Evolutionary conservation across 306 rosid genomes (phyloP).

Genomic region (Nissolia schottii): DNA sequence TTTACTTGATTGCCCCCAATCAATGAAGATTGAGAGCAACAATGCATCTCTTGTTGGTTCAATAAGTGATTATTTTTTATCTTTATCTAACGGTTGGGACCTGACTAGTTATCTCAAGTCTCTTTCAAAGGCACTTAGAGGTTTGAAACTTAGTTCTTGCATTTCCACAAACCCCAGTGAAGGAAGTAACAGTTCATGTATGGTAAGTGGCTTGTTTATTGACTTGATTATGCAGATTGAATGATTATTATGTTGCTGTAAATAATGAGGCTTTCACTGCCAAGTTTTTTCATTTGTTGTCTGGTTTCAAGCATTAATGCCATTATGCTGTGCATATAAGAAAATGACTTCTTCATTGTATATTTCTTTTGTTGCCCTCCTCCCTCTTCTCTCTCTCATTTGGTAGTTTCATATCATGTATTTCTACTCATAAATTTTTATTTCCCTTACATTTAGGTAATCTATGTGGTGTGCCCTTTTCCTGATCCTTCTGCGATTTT

Average conservation of each 20-base stretch:
- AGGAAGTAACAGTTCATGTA: conserved; percentile 76
- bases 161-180: conserved; percentile 67
- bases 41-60: conserved; percentile 95
- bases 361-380: not conserved
- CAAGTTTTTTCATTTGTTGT: not conserved
- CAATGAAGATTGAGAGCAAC: conserved; percentile 92
- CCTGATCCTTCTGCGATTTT: conserved; percentile 94
- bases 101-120: conserved; percentile 92
- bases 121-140: conserved; percentile 89
- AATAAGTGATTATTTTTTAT: conserved; percentile 87
- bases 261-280: not conserved
- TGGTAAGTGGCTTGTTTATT: conserved; percentile 55
- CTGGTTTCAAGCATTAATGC: not conserved
- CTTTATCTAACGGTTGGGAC: conserved; percentile 97
- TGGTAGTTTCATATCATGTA: not conserved
- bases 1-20: conserved; percentile 95
- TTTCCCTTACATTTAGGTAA: conserved; percentile 53
- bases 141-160: conserved; percentile 75
- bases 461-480: conserved; percentile 96
- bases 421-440: conserved; percentile 2
- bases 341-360: not conserved
- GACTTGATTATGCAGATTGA: conserved; percentile 12
- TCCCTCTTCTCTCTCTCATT: not conserved
- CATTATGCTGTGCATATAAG: conserved; percentile 2
- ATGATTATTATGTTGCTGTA: conserved; percentile 3